Evolutionary conservation across 352 stramenopile species (phyloP).

Genomic region (Phytophthora nicotianae): DNA sequence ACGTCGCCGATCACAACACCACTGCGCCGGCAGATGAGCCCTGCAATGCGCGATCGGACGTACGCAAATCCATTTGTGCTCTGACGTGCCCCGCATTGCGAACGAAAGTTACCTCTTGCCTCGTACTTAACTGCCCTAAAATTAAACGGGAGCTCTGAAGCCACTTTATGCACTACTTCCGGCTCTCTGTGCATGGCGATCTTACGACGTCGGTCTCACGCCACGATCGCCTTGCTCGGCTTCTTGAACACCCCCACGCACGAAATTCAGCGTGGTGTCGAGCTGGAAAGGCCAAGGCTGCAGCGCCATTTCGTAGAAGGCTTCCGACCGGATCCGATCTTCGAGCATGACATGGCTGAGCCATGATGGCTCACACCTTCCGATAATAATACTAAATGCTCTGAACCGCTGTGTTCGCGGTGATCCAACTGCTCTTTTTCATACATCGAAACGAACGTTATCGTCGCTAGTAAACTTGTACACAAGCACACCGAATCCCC

Average conservation of each 20-base stretch:
- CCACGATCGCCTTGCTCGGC: slow-evolving; percentile 27
- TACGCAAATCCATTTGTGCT: slow-evolving; percentile 14
- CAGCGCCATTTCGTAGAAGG: neutral
- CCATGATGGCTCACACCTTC: neutral
- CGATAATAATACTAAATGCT: too few relatives aligned
- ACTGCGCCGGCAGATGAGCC: slow-evolving; percentile 3
- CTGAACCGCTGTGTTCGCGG: too few relatives aligned
- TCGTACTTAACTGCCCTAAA: neutral
- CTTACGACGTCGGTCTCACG: slow-evolving; percentile 23
- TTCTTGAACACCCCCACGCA: slow-evolving; percentile 17
- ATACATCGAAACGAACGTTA: slow-evolving; percentile 21
- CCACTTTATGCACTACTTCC: slow-evolving; percentile 3
- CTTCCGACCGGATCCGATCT: neutral
- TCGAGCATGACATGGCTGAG: too few relatives aligned
- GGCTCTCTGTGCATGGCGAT: slow-evolving; percentile 25
- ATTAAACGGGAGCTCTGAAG: slow-evolving; percentile 12
- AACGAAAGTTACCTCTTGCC: slow-evolving; percentile 11
- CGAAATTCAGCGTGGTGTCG: slow-evolving; percentile 25
- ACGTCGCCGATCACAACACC: neutral
- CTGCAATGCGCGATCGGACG: slow-evolving; percentile 9
- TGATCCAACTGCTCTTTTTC: neutral
- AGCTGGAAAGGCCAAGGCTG: neutral
- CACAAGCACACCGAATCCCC: too few relatives aligned
- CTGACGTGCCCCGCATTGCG: slow-evolving; percentile 6
- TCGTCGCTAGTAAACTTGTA: slow-evolving; percentile 6